Evolutionary conservation across 140 eudicot genomes (phyloP).

Genomic region (Ambrosia hybrid): DNA sequence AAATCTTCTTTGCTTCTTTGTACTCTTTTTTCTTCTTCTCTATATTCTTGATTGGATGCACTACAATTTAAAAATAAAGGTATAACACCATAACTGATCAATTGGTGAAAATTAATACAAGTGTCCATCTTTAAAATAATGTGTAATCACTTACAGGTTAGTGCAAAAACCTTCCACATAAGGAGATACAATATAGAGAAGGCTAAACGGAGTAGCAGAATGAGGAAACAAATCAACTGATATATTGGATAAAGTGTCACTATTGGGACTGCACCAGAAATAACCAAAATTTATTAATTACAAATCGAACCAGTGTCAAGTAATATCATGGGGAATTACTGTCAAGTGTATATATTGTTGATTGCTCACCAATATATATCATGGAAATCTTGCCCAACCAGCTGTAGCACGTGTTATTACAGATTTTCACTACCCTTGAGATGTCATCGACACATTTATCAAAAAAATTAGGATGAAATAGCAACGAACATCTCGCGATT

Average conservation of each 20-base stretch:
- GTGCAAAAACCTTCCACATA: constrained; percentile 8
- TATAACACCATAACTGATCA: not conserved
- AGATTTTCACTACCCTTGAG: not conserved
- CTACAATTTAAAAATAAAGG: not conserved
- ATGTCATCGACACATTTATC: not conserved
- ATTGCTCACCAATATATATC: not conserved
- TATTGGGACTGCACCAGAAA: constrained; percentile 9
- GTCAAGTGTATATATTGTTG: not conserved
- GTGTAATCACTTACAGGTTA: constrained; percentile 2
- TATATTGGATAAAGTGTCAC: constrained; percentile 2
- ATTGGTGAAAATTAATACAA: not conserved
- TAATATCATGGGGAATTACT: not conserved
- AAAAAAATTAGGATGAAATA: not conserved
- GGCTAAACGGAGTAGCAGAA: not conserved
- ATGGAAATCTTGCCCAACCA: not conserved
- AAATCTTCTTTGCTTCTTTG: no score
- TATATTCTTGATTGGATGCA: no score
- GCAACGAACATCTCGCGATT: not conserved
- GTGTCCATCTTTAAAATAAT: not conserved
- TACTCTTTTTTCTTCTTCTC: no score
- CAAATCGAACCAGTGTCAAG: not conserved
- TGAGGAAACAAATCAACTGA: constrained; percentile 1
- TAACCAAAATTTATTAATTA: not conserved
- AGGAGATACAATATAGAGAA: not conserved
- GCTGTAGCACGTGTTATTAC: not conserved